These are phyloP conservation scores for Benincasa hispida DNA, from an alignment of 306 rosid genomes.

Conservation along the genomic window DNA sequence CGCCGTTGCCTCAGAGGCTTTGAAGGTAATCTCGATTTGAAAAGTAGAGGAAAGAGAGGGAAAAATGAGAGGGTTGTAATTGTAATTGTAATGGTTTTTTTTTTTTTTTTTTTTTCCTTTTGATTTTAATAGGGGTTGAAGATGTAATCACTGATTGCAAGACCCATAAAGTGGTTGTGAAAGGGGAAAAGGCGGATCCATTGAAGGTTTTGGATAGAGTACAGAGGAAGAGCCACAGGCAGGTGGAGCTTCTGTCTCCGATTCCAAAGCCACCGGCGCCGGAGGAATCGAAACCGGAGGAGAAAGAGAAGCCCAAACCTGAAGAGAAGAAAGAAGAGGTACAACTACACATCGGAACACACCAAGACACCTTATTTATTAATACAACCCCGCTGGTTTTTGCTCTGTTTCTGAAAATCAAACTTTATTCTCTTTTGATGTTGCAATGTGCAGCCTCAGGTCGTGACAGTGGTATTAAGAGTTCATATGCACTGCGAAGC, in stretches of 20 bases:
- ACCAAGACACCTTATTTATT: not conserved
- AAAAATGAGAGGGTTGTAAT: not conserved
- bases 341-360: not conserved
- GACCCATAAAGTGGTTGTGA: conserved; percentile 61
- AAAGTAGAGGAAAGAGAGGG: not conserved
- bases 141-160: conserved; percentile 65
- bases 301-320: conserved; percentile 51
- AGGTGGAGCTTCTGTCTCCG: conserved; percentile 86
- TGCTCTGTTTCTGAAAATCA: not conserved
- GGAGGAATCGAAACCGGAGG: conserved; percentile 45
- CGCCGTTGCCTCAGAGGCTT: conserved; percentile 71
- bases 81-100: not conserved
- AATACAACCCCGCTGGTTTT: not conserved
- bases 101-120: not conserved
- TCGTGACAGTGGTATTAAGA: conserved; percentile 35
- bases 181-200: conserved; percentile 91
- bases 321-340: conserved; percentile 75
- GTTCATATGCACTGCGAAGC: conserved; percentile 98
- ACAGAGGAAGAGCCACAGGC: conserved; percentile 74
- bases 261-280: conserved; percentile 59
- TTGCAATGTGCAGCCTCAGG: conserved; percentile 25
- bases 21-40: conserved; percentile 30
- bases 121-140: conserved; percentile 77
- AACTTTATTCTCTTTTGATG: not conserved
- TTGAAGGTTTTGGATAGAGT: conserved; percentile 72